These are phyloP conservation scores for Penicillium janthinellum DNA, from an alignment of 2,329 filamentous ascomycete genomes.

Conservation along the genomic window DNA sequence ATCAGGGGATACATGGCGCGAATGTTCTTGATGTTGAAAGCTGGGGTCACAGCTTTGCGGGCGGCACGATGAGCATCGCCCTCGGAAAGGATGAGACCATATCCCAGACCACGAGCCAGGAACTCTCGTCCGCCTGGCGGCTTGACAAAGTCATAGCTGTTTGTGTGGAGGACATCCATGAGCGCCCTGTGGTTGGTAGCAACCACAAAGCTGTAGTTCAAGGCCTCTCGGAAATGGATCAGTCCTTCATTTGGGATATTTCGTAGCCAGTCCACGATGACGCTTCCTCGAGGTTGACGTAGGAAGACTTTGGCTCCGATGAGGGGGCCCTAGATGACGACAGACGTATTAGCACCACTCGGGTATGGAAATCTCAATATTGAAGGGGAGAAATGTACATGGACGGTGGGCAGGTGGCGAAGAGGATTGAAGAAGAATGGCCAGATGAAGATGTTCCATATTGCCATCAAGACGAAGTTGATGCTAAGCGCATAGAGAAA, in stretches of 20 bases:
- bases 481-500: slow-evolving; percentile 21
- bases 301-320: slow-evolving; percentile 29
- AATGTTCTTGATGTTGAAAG: slow-evolving; percentile 38
- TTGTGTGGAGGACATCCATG: slow-evolving; percentile 53
- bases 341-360: neutral
- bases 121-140: slow-evolving; percentile 48
- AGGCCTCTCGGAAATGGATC: slow-evolving; percentile 52
- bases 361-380: neutral
- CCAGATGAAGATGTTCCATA: slow-evolving; percentile 51
- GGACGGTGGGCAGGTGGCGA: slow-evolving; percentile 50
- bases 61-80: slow-evolving; percentile 53
- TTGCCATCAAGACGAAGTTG: slow-evolving; percentile 26
- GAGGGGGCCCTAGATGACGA: slow-evolving; percentile 21
- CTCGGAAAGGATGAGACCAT: slow-evolving; percentile 53
- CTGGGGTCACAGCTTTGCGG: slow-evolving; percentile 35
- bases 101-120: slow-evolving; percentile 51
- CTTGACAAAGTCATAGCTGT: slow-evolving; percentile 57
- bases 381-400: neutral
- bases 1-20: slow-evolving; percentile 34
- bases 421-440: slow-evolving; percentile 54
- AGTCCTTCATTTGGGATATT: slow-evolving; percentile 57
- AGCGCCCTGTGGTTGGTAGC: slow-evolving; percentile 41
- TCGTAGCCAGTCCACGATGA: slow-evolving; percentile 49
- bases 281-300: slow-evolving; percentile 32
- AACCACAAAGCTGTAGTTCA: slow-evolving; percentile 41